Conservation (phyloP, 805 yeast species). For the Teunomyces gatunensis region DNA sequence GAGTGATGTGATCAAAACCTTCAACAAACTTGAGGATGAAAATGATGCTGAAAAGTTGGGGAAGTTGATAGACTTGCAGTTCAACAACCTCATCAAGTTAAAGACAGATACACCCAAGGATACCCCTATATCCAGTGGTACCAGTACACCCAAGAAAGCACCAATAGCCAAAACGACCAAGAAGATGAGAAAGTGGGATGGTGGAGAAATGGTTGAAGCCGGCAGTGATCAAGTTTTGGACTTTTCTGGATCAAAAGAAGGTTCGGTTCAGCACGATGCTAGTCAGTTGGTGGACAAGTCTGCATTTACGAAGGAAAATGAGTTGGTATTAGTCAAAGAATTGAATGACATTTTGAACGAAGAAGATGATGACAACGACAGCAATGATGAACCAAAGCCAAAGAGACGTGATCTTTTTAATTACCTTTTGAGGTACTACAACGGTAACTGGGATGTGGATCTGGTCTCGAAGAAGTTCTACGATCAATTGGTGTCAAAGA, state of each 20-base stretch:
- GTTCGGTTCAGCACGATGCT: neutral
- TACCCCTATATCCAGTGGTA: conserved; percentile 2
- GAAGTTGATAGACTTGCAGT: conserved; percentile 37
- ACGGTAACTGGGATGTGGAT: conserved; percentile 47
- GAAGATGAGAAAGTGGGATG: conserved; percentile 45
- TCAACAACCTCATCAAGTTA: conserved; percentile 35
- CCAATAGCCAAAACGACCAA: conserved; percentile 19
- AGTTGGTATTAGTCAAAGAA: conserved; percentile 40
- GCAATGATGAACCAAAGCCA: conserved; percentile 13
- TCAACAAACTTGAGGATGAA: conserved; percentile 26
- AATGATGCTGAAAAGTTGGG: conserved; percentile 25
- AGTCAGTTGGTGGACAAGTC: conserved; percentile 20
- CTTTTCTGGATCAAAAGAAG: conserved; percentile 26
- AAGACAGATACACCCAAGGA: conserved; percentile 7
- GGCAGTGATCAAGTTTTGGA: conserved; percentile 24
- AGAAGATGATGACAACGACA: conserved; percentile 29
- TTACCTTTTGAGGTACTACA: conserved; percentile 37
- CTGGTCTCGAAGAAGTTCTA: conserved; percentile 64
- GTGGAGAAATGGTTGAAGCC: conserved; percentile 35
- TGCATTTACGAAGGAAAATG: conserved; percentile 38
- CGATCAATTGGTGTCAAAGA: conserved; percentile 77
- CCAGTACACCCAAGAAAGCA: conserved; percentile 7
- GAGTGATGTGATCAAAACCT: conserved; percentile 32
- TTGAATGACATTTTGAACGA: conserved; percentile 37
- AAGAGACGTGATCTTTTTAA: conserved; percentile 26